phyloP scores from a whole-genome alignment of 2,329 filamentous ascomycete species.

The Neopestalotiopsis clavispora region DNA sequence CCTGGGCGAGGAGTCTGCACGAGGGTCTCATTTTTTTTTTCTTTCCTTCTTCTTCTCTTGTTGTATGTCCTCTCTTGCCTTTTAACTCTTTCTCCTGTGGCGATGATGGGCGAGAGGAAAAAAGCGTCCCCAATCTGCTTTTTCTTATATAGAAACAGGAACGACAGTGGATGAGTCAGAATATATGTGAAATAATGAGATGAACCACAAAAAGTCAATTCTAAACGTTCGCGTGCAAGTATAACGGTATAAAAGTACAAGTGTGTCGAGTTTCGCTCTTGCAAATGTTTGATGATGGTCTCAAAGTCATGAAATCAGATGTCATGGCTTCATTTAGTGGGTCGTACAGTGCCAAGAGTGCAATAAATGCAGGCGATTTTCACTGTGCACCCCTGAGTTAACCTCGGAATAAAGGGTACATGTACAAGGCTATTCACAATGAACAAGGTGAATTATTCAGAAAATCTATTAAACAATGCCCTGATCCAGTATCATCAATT shows the following conservation, averaged over 20 bases:
- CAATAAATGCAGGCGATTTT: background rate
- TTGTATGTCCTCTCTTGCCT: background rate
- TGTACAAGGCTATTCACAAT: background rate
- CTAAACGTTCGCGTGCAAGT: background rate
- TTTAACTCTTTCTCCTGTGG: background rate
- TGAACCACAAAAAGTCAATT: background rate
- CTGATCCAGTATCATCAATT: background rate
- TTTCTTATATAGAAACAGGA: background rate
- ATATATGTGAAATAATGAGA: background rate
- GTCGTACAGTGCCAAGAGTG: conserved; percentile 3
- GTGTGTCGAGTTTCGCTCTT: background rate
- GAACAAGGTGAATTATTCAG: background rate
- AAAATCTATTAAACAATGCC: background rate
- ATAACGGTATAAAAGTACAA: background rate
- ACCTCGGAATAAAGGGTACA: background rate
- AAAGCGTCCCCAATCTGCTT: background rate
- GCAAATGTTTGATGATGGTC: background rate
- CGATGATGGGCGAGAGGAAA: background rate
- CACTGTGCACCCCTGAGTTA: conserved; percentile 3
- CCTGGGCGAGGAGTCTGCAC: conserved; percentile 30
- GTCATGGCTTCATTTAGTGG: conserved; percentile 1
- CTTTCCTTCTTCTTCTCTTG: background rate
- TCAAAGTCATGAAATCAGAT: conserved; percentile 2
- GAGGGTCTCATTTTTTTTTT: conserved; percentile 29
- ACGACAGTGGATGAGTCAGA: background rate